phyloP scores from a whole-genome alignment of 768 basidiomycete species.

The Candolleomyces eurysporus region DNA sequence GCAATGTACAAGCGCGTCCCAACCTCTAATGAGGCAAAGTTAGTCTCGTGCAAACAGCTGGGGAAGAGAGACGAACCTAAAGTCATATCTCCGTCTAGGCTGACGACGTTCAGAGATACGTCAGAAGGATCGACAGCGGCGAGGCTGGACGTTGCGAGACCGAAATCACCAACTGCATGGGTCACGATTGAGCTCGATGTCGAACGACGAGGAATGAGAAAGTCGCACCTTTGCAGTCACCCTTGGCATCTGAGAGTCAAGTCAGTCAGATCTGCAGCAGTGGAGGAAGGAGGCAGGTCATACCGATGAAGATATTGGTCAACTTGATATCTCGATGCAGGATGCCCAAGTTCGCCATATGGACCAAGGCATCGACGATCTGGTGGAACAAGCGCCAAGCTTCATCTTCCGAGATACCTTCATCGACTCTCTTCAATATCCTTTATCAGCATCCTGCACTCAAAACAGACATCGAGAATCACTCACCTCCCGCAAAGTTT shows the following conservation, averaged over 20 bases:
- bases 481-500: slow-evolving; percentile 80
- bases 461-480: neutral
- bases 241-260: slow-evolving; percentile 61
- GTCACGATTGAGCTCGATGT: neutral
- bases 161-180: slow-evolving; percentile 83
- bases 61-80: slow-evolving; percentile 44
- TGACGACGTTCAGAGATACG: slow-evolving; percentile 43
- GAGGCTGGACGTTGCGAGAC: slow-evolving; percentile 80
- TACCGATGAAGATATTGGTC: slow-evolving; percentile 92
- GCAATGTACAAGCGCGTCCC: slow-evolving; percentile 92
- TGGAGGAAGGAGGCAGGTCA: slow-evolving; percentile 13
- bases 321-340: slow-evolving; percentile 89
- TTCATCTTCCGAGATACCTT: slow-evolving; percentile 80
- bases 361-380: slow-evolving; percentile 83
- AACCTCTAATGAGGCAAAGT: slow-evolving; percentile 52
- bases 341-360: slow-evolving; percentile 88
- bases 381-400: slow-evolving; percentile 90
- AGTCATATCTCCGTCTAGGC: slow-evolving; percentile 69
- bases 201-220: neutral
- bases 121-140: slow-evolving; percentile 77
- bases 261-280: neutral
- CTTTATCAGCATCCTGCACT: neutral
- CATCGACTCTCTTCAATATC: slow-evolving; percentile 61
- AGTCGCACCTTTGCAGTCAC: slow-evolving; percentile 71
- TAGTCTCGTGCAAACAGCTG: neutral